phyloP scores from a whole-genome alignment of 192 early-diverging fungal species.

The Pilobolus umbonatus region DNA sequence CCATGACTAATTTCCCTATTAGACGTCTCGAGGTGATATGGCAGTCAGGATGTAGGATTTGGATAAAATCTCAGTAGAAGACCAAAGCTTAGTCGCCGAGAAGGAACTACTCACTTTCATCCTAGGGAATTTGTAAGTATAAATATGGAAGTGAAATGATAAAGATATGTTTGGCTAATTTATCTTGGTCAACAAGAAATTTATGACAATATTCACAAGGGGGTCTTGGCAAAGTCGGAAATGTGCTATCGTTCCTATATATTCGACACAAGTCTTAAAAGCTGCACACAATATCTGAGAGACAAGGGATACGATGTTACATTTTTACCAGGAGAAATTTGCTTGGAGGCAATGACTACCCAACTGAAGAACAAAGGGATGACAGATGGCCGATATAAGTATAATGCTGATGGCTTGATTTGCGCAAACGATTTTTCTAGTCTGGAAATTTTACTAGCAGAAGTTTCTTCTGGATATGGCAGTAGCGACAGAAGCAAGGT shows the following conservation, averaged over 20 bases:
- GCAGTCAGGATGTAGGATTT: too few relatives aligned
- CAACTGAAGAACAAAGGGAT: slow-evolving; percentile 12
- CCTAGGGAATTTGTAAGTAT: too few relatives aligned
- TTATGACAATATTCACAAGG: neutral
- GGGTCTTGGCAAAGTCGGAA: neutral
- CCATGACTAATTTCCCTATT: too few relatives aligned
- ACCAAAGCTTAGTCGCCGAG: too few relatives aligned
- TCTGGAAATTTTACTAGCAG: slow-evolving; percentile 9
- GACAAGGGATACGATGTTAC: neutral
- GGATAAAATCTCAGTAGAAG: too few relatives aligned
- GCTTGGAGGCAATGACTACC: neutral
- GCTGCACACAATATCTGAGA: slow-evolving; percentile 9
- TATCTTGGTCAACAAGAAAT: neutral
- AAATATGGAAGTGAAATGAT: too few relatives aligned
- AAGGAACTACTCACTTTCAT: too few relatives aligned
- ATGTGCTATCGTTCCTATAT: slow-evolving; percentile 9
- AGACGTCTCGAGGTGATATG: too few relatives aligned
- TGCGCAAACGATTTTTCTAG: slow-evolving; percentile 6
- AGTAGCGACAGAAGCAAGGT: neutral
- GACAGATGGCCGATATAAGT: slow-evolving; percentile 12
- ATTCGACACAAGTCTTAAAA: slow-evolving; percentile 5
- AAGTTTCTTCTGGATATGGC: slow-evolving; percentile 14
- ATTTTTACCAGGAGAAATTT: neutral
- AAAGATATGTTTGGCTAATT: too few relatives aligned
- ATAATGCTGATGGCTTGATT: slow-evolving; percentile 12